Conservation (phyloP, 164 flowering plant genomes). For the Buxus sempervirens region DNA sequence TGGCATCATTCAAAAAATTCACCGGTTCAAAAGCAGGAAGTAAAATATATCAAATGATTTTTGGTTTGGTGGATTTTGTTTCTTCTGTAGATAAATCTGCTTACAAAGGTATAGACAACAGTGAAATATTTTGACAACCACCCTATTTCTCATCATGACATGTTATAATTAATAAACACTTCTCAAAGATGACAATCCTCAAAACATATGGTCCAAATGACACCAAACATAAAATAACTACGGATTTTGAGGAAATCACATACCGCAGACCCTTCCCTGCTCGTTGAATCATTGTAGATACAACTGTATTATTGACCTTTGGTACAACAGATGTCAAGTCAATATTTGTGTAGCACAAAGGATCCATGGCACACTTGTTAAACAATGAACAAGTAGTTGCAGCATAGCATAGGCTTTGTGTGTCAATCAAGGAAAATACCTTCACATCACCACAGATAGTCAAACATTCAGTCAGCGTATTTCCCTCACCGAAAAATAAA, state of each 20-base stretch:
- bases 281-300: conserved; percentile 73
- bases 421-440: conserved; percentile 91
- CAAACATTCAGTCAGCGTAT: background rate
- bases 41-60: no score
- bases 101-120: no score
- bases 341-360: conserved; percentile 71
- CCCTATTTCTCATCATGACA: no score
- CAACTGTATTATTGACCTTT: conserved; percentile 77
- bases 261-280: conserved; percentile 79
- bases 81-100: background rate
- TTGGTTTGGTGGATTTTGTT: background rate
- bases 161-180: no score
- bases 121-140: no score
- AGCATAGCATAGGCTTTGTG: conserved; percentile 71
- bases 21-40: background rate
- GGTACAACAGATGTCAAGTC: conserved; percentile 70
- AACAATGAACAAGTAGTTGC: conserved; percentile 86
- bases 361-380: conserved; percentile 77
- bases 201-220: no score
- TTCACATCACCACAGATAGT: conserved; percentile 25
- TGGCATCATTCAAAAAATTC: background rate
- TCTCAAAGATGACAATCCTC: no score
- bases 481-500: background rate
- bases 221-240: background rate
- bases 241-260: conserved; percentile 21